phyloP scores from a whole-genome alignment of 768 basidiomycete species.

The Lentinula aciculospora region DNA sequence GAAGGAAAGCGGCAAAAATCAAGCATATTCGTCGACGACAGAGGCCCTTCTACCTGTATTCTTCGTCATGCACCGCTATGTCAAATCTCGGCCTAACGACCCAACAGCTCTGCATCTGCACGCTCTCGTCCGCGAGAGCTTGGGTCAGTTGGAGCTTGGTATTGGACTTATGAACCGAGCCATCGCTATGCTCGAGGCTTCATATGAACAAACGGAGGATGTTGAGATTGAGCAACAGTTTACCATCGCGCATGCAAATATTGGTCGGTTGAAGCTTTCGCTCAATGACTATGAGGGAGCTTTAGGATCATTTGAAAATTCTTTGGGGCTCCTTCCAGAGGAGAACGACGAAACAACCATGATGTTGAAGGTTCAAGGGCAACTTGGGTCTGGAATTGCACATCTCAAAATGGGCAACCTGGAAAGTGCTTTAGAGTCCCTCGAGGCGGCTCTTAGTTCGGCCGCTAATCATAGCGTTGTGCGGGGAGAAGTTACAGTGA shows the following conservation, averaged over 20 bases:
- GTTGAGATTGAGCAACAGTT: slow-evolving; percentile 71
- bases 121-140: slow-evolving; percentile 78
- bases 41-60: slow-evolving; percentile 70
- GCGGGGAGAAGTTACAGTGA: slow-evolving; percentile 64
- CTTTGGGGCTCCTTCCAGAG: slow-evolving; percentile 60
- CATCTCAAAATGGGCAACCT: slow-evolving; percentile 60
- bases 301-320: slow-evolving; percentile 65
- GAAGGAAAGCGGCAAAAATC: slow-evolving; percentile 15
- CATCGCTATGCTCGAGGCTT: slow-evolving; percentile 71
- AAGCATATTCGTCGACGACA: not conserved
- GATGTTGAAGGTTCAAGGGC: slow-evolving; percentile 53
- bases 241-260: slow-evolving; percentile 73
- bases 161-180: slow-evolving; percentile 51
- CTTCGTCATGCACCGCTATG: slow-evolving; percentile 76
- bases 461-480: slow-evolving; percentile 42
- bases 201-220: slow-evolving; percentile 87
- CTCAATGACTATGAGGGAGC: slow-evolving; percentile 53
- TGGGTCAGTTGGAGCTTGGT: slow-evolving; percentile 66
- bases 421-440: slow-evolving; percentile 53
- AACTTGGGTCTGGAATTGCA: slow-evolving; percentile 70
- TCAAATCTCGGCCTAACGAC: slow-evolving; percentile 60
- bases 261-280: slow-evolving; percentile 73
- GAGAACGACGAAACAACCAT: slow-evolving; percentile 29
- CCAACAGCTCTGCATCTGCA: slow-evolving; percentile 77
- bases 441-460: slow-evolving; percentile 63